Conservation (phyloP, 78 protist species). For the Guillardia theta region DNA sequence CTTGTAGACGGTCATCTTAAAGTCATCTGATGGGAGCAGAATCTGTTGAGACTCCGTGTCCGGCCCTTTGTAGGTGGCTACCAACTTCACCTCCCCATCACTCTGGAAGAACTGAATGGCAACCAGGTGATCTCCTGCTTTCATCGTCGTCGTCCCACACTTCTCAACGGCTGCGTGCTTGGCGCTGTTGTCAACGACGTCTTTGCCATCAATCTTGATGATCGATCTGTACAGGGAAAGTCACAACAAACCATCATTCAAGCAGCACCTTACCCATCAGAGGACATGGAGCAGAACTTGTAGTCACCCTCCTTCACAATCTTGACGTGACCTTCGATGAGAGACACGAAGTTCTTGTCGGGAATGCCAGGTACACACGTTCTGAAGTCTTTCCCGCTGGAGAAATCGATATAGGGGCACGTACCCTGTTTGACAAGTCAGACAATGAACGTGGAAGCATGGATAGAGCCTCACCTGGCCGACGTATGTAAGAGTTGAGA, state of each 20-base stretch:
- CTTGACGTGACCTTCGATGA: background rate
- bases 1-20: background rate
- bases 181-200: background rate
- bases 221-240: background rate
- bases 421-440: too few relatives aligned
- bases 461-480: too few relatives aligned
- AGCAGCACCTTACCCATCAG: background rate
- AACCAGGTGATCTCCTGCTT: background rate
- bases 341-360: background rate
- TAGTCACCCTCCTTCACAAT: background rate
- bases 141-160: background rate
- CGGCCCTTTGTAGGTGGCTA: background rate
- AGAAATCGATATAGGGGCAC: background rate
- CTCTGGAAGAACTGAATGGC: background rate
- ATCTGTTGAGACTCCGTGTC: background rate
- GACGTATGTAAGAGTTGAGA: too few relatives aligned
- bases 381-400: background rate
- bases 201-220: background rate
- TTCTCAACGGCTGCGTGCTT: background rate
- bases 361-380: background rate
- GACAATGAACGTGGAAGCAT: too few relatives aligned
- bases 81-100: background rate
- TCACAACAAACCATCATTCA: too few relatives aligned
- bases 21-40: background rate
- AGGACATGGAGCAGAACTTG: background rate